A percentile compares a stretch with the other conserved stretches of the same genome.
Evolutionary conservation across 306 rosid species (phyloP).

Genomic region (Pachyrhizus erosus): DNA sequence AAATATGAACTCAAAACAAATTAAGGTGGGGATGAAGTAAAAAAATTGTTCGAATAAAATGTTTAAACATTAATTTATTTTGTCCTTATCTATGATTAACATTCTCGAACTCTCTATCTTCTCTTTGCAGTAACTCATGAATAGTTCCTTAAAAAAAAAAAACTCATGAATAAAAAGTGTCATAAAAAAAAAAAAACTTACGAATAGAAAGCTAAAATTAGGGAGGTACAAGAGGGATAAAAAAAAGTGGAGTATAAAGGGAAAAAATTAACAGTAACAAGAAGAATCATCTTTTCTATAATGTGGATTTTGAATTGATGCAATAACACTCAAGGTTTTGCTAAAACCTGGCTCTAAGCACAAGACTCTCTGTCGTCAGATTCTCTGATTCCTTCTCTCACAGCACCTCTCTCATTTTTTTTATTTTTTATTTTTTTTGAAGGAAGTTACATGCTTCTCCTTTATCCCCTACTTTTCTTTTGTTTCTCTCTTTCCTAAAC

Average conservation of each 20-base stretch:
- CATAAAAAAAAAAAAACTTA: not conserved
- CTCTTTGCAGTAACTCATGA: not conserved
- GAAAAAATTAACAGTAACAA: conserved; percentile 42
- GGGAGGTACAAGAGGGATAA: conserved; percentile 12
- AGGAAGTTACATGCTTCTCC: conserved; percentile 76
- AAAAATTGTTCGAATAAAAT: not conserved
- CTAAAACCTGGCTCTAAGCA: conserved; percentile 66
- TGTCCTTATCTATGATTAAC: not conserved
- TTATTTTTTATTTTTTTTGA: conserved; percentile 55
- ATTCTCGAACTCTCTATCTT: not conserved
- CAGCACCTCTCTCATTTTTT: conserved; percentile 47
- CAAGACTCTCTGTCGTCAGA: conserved; percentile 79
- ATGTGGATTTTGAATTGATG: conserved; percentile 67
- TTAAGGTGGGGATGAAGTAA: not conserved
- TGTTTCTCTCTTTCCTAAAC: conserved; percentile 46
- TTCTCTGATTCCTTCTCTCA: conserved; percentile 70
- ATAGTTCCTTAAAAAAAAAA: not conserved
- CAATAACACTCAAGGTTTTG: conserved; percentile 46
- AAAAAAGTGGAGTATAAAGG: conserved; percentile 36
- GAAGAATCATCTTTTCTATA: conserved; percentile 69
- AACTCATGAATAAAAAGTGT: not conserved
- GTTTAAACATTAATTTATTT: not conserved
- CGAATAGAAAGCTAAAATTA: conserved; percentile 12
- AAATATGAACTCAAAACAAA: not conserved
- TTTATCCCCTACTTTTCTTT: conserved; percentile 54